Evolutionary conservation across 495 filamentous ascomycete genomes (phyloP).

Genomic region (Saxispiralis lemnorum): DNA sequence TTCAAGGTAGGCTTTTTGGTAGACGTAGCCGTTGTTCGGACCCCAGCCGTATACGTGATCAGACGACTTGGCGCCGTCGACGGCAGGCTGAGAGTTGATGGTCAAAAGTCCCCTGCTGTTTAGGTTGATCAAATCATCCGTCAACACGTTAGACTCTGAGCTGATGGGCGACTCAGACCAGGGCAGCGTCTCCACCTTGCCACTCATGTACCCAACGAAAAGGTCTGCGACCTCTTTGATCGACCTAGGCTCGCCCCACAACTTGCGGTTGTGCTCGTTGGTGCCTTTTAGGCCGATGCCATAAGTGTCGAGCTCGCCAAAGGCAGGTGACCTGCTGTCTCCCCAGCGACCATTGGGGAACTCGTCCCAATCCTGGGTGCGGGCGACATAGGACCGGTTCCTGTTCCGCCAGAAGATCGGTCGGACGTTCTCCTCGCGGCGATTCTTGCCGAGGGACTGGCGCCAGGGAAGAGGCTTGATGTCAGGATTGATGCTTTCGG

Average conservation of each 20-base stretch:
- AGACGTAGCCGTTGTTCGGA: slow-evolving; percentile 85
- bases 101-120: slow-evolving; percentile 80
- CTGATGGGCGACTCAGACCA: slow-evolving; percentile 88
- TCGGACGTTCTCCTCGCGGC: slow-evolving; percentile 84
- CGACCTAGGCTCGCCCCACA: slow-evolving; percentile 76
- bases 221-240: slow-evolving; percentile 63
- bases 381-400: slow-evolving; percentile 81
- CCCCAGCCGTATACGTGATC: slow-evolving; percentile 87
- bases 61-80: slow-evolving; percentile 79
- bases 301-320: slow-evolving; percentile 90
- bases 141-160: slow-evolving; percentile 60
- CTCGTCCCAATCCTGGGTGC: slow-evolving; percentile 98
- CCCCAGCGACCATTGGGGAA: slow-evolving; percentile 99
- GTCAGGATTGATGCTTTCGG: slow-evolving; percentile 49
- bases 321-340: slow-evolving; percentile 89
- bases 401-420: slow-evolving; percentile 99
- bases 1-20: slow-evolving; percentile 95
- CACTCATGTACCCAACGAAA: slow-evolving; percentile 67
- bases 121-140: slow-evolving; percentile 54
- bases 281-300: slow-evolving; percentile 90
- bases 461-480: slow-evolving; percentile 87
- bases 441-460: slow-evolving; percentile 73
- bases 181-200: slow-evolving; percentile 64
- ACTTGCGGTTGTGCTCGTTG: slow-evolving; percentile 88
- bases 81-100: slow-evolving; percentile 93